phyloP scores from a whole-genome alignment of 2,329 filamentous ascomycete genomes.

The Chaetomiaceae sp. region DNA sequence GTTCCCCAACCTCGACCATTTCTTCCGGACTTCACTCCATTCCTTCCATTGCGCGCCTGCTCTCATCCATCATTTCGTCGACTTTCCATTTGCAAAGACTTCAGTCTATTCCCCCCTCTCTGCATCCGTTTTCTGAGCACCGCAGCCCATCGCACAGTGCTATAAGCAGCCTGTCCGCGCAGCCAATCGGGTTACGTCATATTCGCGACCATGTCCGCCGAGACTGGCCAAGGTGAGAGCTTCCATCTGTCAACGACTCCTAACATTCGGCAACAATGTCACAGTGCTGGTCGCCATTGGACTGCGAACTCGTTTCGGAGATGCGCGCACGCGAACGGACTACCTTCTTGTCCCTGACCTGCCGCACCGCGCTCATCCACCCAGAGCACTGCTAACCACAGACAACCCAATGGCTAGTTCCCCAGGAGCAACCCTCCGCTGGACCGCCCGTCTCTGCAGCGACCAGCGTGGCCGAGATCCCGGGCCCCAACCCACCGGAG shows the following conservation, averaged over 20 bases:
- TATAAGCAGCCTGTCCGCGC: too few relatives aligned
- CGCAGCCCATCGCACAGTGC: neutral
- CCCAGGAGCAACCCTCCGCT: slow-evolving; percentile 3
- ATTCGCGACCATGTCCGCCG: slow-evolving; percentile 21
- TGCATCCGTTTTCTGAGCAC: neutral
- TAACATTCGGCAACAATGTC: too few relatives aligned
- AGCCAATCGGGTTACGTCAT: slow-evolving; percentile 24
- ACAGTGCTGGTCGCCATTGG: too few relatives aligned
- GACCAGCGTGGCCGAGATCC: slow-evolving; percentile 8
- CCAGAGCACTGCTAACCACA: slow-evolving; percentile 3
- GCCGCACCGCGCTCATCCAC: too few relatives aligned
- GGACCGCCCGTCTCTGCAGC: slow-evolving; percentile 6
- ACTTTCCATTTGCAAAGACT: neutral
- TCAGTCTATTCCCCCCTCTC: neutral
- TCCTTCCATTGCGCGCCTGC: slow-evolving; percentile 3
- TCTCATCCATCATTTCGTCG: neutral
- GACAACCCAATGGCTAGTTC: slow-evolving; percentile 1
- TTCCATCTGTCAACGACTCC: too few relatives aligned
- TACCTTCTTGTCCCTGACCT: too few relatives aligned
- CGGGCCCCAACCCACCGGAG: slow-evolving; percentile 2
- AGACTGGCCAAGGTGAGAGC: slow-evolving; percentile 23
- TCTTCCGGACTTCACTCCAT: slow-evolving; percentile 9
- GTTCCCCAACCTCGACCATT: slow-evolving; percentile 13
- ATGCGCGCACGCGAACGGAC: too few relatives aligned
- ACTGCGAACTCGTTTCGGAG: too few relatives aligned